Evolutionary conservation across 768 basidiomycete species (phyloP), one percentile per base, ranked within the genome.

Genomic region (Podaxis pistillaris): DNA sequence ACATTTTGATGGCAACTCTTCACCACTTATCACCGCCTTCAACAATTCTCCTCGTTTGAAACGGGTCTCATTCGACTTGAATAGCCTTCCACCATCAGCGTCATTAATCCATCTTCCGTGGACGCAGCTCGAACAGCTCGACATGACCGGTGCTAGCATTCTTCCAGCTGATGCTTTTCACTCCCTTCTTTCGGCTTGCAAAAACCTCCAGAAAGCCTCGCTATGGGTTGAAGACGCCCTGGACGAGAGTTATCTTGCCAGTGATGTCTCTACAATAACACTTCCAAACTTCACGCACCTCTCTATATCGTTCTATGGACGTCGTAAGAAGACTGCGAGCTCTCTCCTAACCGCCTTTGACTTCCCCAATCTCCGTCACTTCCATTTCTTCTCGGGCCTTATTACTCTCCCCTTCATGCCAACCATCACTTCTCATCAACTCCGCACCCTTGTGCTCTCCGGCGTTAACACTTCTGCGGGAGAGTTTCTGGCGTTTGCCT

Each of bases 341-440:
- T 50, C 60, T 15, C 60, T 62, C 44, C 54, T 62, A 24, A 47
- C 53, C 54, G 17, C 33, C 11, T 56, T 62, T 40, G 33, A 62
- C 53, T 44, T 62, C 5, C 60, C 60, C 38, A 28, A 56, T 50
- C 60, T 62, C 60, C 60, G 60, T 9, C 54, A 62, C 40, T 56
- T 62, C 54, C 53, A 62, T 37, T 62, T 55, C 53, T 62, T 62
- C 53, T 62, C 60, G 2, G 60, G 60, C 53, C 56, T 62, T 38
- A 26, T 62, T 28, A 62, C 60, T 4, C 44, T 62, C 8, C 60
- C 60, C 19, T 56, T 56, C 44, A 46, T 62, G 44, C 60, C 60
- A 22, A 33, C 33, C 33, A 47, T 62, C 13, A 52, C 30, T 22
- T 56, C 60, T 46, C 41, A 46, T 19, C 30, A 26, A 13, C 60